Base-by-base conservation (phyloP, 129 eudicot species). In the Calendula officinalis region DNA sequence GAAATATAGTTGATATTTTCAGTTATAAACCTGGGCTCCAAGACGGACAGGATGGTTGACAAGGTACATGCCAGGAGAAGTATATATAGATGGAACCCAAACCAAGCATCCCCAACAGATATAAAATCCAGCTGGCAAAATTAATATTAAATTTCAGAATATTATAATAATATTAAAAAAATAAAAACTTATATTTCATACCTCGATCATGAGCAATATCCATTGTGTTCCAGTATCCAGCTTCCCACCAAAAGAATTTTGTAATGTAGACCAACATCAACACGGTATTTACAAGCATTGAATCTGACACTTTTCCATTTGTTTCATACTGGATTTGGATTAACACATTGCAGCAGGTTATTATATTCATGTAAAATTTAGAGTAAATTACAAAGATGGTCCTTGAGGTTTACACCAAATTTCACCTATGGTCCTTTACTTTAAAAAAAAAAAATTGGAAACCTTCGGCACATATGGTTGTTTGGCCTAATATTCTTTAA, bases 121-220 rank as follows among this genome's bases (percentile, higher is more conserved):
- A 79, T 92, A 92, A 80, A 92, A 92, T 10, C 98, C 98, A 55
- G 98, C 98, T 92, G 91, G 66, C 62, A 76, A 63, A 60, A 61
- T 14, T 5, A 64, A 15, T 4, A 64, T 34, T 47, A 8, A 0
- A 42, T 34, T 35, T 49, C 16, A 65, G 54, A 66, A 62, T 51
- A 51, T 61, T 3, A 42, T n/a, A n/a, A n/a, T n/a, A 3, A 16
- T 13, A 22, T 27, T 34, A 3, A 13, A 56, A 30, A 12, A 45
- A 49, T 27, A 62, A 34, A 7, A 66, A 43, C 30, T 43, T 30
- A 55, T 11, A 64, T n/a, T n/a, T n/a, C 65, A 39, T 61, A 92
- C 98, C 98, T 92, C 98, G 86, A 79, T 92, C 98, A 57, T 92
- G 98, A 27, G 98, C 98, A 74, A 92, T 92, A 71, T 92, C 98